Percentiles rank a stretch among this genome's conserved stretches.
Evolutionary conservation across 352 stramenopile genomes (phyloP).

Genomic region (Phytophthora tentaculata): DNA sequence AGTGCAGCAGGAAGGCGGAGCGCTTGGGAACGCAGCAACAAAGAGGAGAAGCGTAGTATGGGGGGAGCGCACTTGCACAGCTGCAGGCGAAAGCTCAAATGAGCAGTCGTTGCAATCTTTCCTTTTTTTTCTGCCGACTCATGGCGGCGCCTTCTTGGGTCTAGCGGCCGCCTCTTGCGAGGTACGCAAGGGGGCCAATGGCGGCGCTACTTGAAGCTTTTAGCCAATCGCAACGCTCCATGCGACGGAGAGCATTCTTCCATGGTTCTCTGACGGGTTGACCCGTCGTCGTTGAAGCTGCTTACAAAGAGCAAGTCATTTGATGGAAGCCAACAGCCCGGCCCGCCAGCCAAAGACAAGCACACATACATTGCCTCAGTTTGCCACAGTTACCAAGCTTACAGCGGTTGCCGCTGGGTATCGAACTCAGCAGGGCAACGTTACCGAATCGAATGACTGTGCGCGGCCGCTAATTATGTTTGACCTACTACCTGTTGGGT

Average conservation of each 20-base stretch:
- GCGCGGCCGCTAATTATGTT: not conserved
- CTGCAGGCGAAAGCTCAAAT: conserved; percentile 74
- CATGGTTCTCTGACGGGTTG: conserved; percentile 16
- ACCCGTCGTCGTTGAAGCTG: conserved; percentile 28
- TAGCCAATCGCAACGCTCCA: conserved; percentile 31
- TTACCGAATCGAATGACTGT: not conserved
- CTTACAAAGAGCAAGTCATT: conserved; percentile 29
- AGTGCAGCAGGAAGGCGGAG: not conserved
- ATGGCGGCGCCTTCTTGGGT: not conserved
- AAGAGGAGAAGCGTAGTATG: not conserved
- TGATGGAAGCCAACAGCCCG: conserved; percentile 20
- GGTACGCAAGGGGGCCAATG: conserved; percentile 23
- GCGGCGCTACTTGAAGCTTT: conserved; percentile 23
- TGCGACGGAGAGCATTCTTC: conserved; percentile 38
- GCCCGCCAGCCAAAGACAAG: conserved; percentile 20
- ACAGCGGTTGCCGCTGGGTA: conserved; percentile 12
- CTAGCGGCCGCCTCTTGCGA: not conserved
- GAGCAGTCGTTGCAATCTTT: conserved; percentile 47
- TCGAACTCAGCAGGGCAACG: conserved; percentile 3
- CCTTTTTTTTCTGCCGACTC: conserved; percentile 35
- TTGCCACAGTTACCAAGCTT: conserved; percentile 20
- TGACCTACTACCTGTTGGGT: not conserved
- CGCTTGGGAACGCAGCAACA: not conserved
- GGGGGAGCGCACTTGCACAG: conserved; percentile 45
- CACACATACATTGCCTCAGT: not conserved